A percentile compares a stretch with the other conserved stretches of the same genome.
These are phyloP conservation scores for Xylariaceae sp. DNA, from an alignment of 2,329 filamentous ascomycete species.

Conservation along the genomic window DNA sequence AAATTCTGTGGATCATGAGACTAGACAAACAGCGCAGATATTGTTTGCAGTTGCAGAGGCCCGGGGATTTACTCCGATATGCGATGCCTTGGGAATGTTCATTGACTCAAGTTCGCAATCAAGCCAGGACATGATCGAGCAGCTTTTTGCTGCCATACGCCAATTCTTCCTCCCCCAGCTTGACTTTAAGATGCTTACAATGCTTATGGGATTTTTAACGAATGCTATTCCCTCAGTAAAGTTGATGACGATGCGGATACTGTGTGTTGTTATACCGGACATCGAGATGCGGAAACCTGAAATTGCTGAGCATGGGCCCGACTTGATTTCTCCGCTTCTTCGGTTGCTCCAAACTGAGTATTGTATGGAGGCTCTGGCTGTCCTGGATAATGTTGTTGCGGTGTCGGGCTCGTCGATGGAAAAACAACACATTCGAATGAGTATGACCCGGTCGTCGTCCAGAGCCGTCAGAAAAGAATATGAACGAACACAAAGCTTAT, in stretches of 20 bases:
- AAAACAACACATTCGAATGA: conserved; percentile 93
- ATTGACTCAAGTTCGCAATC: conserved; percentile 61
- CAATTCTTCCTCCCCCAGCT: conserved; percentile 75
- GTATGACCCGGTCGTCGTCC: conserved; percentile 87
- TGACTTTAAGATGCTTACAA: conserved; percentile 82
- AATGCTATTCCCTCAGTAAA: conserved; percentile 89
- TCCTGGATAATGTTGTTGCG: conserved; percentile 91
- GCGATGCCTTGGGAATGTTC: conserved; percentile 66
- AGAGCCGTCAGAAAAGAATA: conserved; percentile 89
- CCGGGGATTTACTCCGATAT: conserved; percentile 64
- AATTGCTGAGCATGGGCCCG: conserved; percentile 84
- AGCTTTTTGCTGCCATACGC: conserved; percentile 69
- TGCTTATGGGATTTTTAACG: conserved; percentile 84
- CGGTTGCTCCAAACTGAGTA: conserved; percentile 88
- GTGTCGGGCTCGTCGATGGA: conserved; percentile 91
- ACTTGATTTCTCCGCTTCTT: conserved; percentile 88
- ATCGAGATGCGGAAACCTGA: conserved; percentile 91
- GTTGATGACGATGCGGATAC: conserved; percentile 84
- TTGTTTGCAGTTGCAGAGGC: conserved; percentile 69
- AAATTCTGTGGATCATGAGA: conserved; percentile 50
- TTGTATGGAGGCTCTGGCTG: conserved; percentile 85
- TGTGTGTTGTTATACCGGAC: conserved; percentile 78
- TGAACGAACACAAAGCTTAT: conserved; percentile 87
- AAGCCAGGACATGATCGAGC: conserved; percentile 70
- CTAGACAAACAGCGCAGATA: conserved; percentile 61